phyloP scores from a whole-genome alignment of 208 protist genomes.

The Leishmania tarentolae region DNA sequence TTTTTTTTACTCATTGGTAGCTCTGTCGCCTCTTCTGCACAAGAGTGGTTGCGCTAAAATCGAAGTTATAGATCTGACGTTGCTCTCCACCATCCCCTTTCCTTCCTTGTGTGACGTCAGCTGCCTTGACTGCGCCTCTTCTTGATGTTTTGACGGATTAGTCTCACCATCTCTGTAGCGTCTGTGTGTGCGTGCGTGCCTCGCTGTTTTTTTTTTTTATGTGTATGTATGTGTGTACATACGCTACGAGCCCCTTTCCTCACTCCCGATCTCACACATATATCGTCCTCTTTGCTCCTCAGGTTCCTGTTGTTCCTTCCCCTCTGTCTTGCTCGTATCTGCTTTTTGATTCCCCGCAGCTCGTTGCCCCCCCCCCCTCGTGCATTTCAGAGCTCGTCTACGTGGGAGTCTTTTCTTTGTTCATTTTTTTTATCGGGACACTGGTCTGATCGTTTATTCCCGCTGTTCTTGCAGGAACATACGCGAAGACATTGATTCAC shows the following conservation, averaged over 20 bases:
- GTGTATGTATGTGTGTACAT: no score
- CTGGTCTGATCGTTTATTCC: background rate
- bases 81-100: background rate
- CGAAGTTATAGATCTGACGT: background rate
- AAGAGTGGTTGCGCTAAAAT: background rate
- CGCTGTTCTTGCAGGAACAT: background rate
- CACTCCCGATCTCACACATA: background rate
- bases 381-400: background rate
- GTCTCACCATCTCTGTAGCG: background rate
- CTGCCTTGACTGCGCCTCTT: background rate
- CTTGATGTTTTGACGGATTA: background rate
- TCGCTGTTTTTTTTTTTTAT: slow-evolving; percentile 10
- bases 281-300: background rate
- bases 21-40: background rate
- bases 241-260: background rate
- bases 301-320: background rate
- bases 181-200: background rate
- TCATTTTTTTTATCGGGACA: background rate
- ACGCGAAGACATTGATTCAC: background rate
- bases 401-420: slow-evolving; percentile 6
- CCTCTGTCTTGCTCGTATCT: background rate
- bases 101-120: background rate
- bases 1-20: background rate
- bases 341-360: background rate
- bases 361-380: background rate